Evolutionary conservation across 2,329 filamentous ascomycete species (phyloP).

Genomic region (Tricladium varicosporioides): DNA sequence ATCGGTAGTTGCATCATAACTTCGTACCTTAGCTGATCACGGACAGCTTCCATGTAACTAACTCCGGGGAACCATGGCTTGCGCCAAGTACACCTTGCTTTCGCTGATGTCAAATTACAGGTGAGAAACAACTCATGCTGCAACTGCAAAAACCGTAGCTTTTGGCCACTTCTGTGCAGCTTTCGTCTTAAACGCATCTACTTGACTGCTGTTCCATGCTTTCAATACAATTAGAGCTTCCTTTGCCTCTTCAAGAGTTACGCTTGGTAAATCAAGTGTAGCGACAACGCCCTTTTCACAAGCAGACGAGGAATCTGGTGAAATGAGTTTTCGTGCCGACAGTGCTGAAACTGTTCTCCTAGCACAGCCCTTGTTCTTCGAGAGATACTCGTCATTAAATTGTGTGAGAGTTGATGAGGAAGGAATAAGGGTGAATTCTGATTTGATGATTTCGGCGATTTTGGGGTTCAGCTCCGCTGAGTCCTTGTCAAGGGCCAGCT

Average conservation of each 20-base stretch:
- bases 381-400: conserved; percentile 65
- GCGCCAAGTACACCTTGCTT: not conserved
- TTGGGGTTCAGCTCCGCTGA: conserved; percentile 61
- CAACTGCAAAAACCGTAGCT: conserved; percentile 22
- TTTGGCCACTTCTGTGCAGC: conserved; percentile 46
- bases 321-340: conserved; percentile 56
- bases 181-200: conserved; percentile 47
- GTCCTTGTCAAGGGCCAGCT: conserved; percentile 55
- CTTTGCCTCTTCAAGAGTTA: conserved; percentile 55
- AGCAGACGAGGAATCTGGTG: conserved; percentile 51
- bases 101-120: conserved; percentile 1
- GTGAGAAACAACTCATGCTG: not conserved
- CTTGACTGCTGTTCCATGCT: conserved; percentile 49
- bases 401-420: conserved; percentile 56
- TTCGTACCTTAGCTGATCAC: conserved; percentile 11
- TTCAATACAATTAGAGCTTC: conserved; percentile 49
- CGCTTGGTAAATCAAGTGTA: conserved; percentile 50
- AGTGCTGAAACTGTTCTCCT: conserved; percentile 63
- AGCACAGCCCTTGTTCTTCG: conserved; percentile 60
- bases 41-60: not conserved
- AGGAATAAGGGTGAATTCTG: conserved; percentile 62
- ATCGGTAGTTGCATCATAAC: conserved; percentile 6
- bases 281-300: conserved; percentile 62
- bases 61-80: not conserved
- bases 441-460: conserved; percentile 66